phyloP scores from a whole-genome alignment of 108 stramenopile genomes.

The Nitzschia sp. region DNA sequence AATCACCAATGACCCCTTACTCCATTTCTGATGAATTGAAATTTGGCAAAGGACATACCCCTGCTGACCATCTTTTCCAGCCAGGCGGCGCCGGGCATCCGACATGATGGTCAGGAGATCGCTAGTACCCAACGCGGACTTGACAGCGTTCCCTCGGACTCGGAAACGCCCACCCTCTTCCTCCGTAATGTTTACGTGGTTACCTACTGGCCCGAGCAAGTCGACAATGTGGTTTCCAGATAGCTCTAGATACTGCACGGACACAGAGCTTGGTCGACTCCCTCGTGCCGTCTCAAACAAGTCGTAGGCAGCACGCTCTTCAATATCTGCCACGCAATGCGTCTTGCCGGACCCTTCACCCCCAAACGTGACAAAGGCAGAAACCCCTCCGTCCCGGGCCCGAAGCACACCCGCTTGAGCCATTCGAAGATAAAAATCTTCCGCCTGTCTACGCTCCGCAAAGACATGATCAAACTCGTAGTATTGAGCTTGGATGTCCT shows the following conservation, averaged over 20 bases:
- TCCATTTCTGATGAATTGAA: not conserved
- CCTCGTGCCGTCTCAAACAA: conserved; percentile 15
- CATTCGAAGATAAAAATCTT: conserved; percentile 21
- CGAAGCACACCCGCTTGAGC: conserved; percentile 10
- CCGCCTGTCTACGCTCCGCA: conserved; percentile 13
- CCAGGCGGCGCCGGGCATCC: conserved; percentile 14
- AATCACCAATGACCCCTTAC: conserved; percentile 15
- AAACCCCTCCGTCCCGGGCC: conserved; percentile 23
- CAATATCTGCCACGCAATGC: conserved; percentile 16
- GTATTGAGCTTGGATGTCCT: conserved; percentile 16
- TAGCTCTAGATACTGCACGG: conserved; percentile 17
- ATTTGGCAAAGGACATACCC: conserved; percentile 30
- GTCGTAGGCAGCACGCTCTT: conserved; percentile 19
- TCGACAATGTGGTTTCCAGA: conserved; percentile 10
- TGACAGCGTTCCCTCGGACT: not conserved
- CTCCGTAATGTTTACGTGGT: conserved; percentile 20
- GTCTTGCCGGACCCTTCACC: conserved; percentile 20
- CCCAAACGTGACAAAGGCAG: conserved; percentile 23
- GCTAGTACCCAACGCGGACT: not conserved
- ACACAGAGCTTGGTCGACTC: not conserved
- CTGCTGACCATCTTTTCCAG: not conserved
- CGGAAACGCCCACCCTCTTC: conserved; percentile 18
- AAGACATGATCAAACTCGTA: conserved; percentile 28
- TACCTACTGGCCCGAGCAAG: conserved; percentile 23
- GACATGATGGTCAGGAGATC: conserved; percentile 14